Evolutionary conservation across 1,284 basidiomycete species (phyloP).

Genomic region (Pseudozyma thailandica): DNA sequence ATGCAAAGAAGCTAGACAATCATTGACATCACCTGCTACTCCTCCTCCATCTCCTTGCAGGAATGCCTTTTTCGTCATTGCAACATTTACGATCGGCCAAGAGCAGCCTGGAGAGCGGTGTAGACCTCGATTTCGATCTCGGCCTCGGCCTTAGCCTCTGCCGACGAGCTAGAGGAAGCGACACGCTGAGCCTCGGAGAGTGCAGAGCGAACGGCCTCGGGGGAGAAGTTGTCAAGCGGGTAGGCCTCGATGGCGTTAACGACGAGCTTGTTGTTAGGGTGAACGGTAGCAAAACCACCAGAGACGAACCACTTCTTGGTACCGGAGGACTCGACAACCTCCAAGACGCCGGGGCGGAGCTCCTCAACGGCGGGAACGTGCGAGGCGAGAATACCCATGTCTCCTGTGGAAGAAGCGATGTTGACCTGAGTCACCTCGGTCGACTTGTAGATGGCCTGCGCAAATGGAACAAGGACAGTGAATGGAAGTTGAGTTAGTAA

Average conservation of each 20-base stretch:
- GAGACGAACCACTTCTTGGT: conserved; percentile 75
- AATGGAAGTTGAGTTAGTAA: conserved; percentile 7
- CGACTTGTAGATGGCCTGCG: conserved; percentile 58
- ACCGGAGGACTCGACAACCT: conserved; percentile 65
- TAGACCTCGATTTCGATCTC: conserved; percentile 95
- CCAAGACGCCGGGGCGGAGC: conserved; percentile 65
- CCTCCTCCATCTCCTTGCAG: neutral
- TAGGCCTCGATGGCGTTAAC: conserved; percentile 98
- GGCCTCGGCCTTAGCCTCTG: conserved; percentile 93
- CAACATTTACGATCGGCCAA: conserved; percentile 68
- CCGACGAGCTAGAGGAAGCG: conserved; percentile 82
- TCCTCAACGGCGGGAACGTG: conserved; percentile 67
- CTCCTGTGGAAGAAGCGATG: conserved; percentile 61
- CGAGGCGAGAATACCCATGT: conserved; percentile 67
- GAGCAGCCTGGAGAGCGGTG: conserved; percentile 89
- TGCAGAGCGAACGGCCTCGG: conserved; percentile 87
- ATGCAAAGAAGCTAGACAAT: neutral
- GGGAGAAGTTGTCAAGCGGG: conserved; percentile 87
- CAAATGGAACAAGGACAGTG: neutral
- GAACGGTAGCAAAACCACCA: conserved; percentile 95
- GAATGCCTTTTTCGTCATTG: neutral
- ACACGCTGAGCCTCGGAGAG: conserved; percentile 89
- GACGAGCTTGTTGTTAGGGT: conserved; percentile 95
- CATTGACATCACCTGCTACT: neutral
- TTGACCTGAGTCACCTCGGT: conserved; percentile 65